Evolutionary conservation across 2,329 filamentous ascomycete genomes (phyloP), one percentile per base, ranked within the genome.

Genomic region (Fusarium anthophilum): DNA sequence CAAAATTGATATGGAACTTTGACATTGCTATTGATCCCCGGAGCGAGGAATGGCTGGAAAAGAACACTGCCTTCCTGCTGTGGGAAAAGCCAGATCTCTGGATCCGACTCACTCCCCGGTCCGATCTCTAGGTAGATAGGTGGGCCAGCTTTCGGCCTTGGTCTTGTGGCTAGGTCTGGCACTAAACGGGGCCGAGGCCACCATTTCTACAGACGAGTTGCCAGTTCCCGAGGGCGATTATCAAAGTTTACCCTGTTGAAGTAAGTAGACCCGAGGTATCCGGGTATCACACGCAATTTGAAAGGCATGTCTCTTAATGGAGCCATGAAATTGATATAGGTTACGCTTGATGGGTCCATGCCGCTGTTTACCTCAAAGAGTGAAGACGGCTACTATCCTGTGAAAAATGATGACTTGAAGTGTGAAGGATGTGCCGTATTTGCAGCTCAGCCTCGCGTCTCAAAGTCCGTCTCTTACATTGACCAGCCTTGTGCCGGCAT

Each of bases 121-220:
- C 39, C 13, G 14, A 43, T 43, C 5, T n/a, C 22, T n/a, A 43
- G 9, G 13, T 10, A 15, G 39, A 43, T n/a, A 11, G 8, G 3
- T 11, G 4, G 8, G 14, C 2, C 8, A n/a, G 10, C 1, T 43
- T 3, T 7, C 3, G 14, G 6, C 14, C 39, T 43, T n/a, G 22
- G 5, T 8, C 9, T 0, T n/a, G 13, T 41, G 22, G 22, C 0
- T 10, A 3, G 39, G 14, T 15, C 8, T n/a, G 3, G 22, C 8
- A 43, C 7, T 6, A n/a, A 13, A n/a, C 8, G 14, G n/a, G 8
- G 22, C 39, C 39, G 39, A 43, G 39, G 39, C 22, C 22, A n/a
- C 8, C 22, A 43, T 5, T 1, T 6, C 1, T 41, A 13, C 5
- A 1, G 39, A 43, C 6, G 6, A n/a, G 22, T n/a, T n/a, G 8